These are phyloP conservation scores for Bauhinia variegata DNA, from an alignment of 306 rosid genomes.

Conservation along the genomic window DNA sequence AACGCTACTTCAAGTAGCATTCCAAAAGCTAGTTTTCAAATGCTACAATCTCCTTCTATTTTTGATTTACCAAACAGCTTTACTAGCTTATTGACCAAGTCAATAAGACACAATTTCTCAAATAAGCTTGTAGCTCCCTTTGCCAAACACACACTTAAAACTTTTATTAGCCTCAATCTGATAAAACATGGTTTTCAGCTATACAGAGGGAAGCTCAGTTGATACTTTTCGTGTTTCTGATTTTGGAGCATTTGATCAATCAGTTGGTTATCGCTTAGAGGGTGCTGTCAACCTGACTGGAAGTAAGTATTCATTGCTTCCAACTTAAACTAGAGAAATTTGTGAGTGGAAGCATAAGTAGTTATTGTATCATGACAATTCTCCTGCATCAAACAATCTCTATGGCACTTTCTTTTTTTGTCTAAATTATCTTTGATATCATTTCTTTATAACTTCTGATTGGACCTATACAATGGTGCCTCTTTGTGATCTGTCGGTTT, in stretches of 20 bases:
- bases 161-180: conserved; percentile 15
- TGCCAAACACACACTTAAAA: too few species aligned
- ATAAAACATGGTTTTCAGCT: conserved; percentile 41
- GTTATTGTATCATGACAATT: conserved; percentile 22
- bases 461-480: conserved; percentile 9
- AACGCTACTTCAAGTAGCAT: too few species aligned
- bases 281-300: conserved; percentile 45
- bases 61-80: too few species aligned
- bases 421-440: conserved; percentile 18
- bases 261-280: conserved; percentile 39
- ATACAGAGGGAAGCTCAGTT: conserved; percentile 40
- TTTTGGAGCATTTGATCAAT: conserved; percentile 52
- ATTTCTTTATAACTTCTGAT: conserved; percentile 6
- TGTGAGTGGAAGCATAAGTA: conserved; percentile 17
- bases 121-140: too few species aligned
- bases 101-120: too few species aligned
- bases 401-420: conserved; percentile 8
- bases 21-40: too few species aligned
- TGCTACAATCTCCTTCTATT: too few species aligned
- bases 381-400: conserved; percentile 20
- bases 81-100: too few species aligned
- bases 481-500: not conserved
- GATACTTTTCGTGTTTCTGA: conserved; percentile 52
- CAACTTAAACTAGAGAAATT: not conserved
- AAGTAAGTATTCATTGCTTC: conserved; percentile 46